Conservation (phyloP, 1,284 basidiomycete species). For the Takashimella koratensis region DNA sequence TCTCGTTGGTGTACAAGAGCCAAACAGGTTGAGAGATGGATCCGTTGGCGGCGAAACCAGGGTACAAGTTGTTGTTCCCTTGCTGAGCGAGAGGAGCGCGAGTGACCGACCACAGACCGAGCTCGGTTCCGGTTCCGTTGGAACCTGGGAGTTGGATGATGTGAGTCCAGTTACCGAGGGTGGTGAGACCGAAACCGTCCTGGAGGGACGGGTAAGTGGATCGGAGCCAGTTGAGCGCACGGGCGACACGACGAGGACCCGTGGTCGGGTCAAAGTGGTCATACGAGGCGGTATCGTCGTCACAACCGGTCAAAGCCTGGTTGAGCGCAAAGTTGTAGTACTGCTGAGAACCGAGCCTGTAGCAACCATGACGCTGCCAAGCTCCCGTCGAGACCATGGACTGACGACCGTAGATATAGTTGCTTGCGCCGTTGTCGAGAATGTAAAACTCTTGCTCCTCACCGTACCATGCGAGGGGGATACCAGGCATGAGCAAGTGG, state of each 20-base stretch:
- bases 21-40: slow-evolving; percentile 61
- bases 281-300: slow-evolving; percentile 80
- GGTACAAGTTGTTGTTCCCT: slow-evolving; percentile 47
- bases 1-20: slow-evolving; percentile 81
- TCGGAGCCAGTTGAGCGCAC: slow-evolving; percentile 69
- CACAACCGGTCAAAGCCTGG: slow-evolving; percentile 69
- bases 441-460: slow-evolving; percentile 83
- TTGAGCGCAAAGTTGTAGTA: slow-evolving; percentile 86
- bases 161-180: slow-evolving; percentile 77
- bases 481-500: slow-evolving; percentile 76
- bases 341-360: slow-evolving; percentile 77
- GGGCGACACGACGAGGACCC: slow-evolving; percentile 66
- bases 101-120: slow-evolving; percentile 78
- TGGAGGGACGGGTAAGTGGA: slow-evolving; percentile 65
- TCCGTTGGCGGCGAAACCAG: slow-evolving; percentile 47
- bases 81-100: slow-evolving; percentile 59
- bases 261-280: slow-evolving; percentile 92
- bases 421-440: slow-evolving; percentile 74
- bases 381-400: slow-evolving; percentile 77
- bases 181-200: slow-evolving; percentile 76
- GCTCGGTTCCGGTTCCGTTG: slow-evolving; percentile 69
- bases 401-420: slow-evolving; percentile 83
- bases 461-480: slow-evolving; percentile 78
- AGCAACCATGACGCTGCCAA: slow-evolving; percentile 90
- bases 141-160: slow-evolving; percentile 74